Evolutionary conservation across 805 yeast species (phyloP).

Genomic region (Ogataea angusta): DNA sequence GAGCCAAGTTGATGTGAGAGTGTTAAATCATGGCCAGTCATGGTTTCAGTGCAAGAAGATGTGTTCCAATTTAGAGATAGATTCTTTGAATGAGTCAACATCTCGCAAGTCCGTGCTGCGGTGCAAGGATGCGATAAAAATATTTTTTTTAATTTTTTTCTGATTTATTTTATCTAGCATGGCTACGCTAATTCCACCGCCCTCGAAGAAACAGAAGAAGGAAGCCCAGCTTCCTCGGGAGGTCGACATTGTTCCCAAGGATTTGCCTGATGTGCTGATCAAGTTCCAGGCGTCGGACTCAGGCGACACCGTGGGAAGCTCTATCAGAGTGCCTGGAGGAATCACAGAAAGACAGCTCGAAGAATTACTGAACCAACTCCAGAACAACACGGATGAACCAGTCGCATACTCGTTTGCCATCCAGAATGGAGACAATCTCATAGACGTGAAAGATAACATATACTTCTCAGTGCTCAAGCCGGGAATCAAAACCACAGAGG

Average conservation of each 20-base stretch:
- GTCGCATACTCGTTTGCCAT: constrained; percentile 87
- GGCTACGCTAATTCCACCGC: constrained; percentile 95
- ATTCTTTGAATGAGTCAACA: too few species aligned
- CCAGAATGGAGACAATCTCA: constrained; percentile 46
- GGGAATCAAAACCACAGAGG: constrained; percentile 86
- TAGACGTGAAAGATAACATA: constrained; percentile 76
- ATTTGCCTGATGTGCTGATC: constrained; percentile 82
- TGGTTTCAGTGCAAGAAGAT: too few species aligned
- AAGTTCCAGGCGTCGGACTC: constrained; percentile 92
- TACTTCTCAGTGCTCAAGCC: constrained; percentile 83
- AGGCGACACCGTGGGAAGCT: constrained; percentile 81
- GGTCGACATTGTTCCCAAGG: constrained; percentile 67
- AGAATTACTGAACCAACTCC: constrained; percentile 76
- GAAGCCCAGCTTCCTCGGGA: constrained; percentile 81
- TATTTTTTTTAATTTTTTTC: background rate
- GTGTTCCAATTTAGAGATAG: too few species aligned
- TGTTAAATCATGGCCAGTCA: too few species aligned
- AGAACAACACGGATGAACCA: constrained; percentile 71
- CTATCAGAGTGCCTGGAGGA: constrained; percentile 87
- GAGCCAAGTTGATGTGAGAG: too few species aligned
- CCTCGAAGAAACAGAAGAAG: constrained; percentile 80
- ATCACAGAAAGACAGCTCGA: constrained; percentile 84
- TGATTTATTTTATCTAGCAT: constrained; percentile 34
- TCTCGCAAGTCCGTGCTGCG: background rate
- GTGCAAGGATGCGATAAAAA: constrained; percentile 8